Evolutionary conservation across 805 yeast species (phyloP).

Genomic region (Schwanniomyces yamadae): DNA sequence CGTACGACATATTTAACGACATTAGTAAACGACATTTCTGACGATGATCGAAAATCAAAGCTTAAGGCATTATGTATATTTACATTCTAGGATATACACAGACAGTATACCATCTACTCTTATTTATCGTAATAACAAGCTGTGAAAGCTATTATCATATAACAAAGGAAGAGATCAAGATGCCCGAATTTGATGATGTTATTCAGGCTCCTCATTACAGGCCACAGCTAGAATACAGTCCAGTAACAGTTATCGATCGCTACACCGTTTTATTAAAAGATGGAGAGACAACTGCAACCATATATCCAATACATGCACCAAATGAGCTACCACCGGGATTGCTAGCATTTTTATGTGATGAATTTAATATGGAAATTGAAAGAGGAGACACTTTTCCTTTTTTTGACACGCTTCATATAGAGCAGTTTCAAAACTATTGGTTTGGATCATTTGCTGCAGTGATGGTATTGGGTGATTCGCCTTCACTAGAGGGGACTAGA

Average conservation of each 20-base stretch:
- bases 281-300: constrained; percentile 89
- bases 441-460: constrained; percentile 80
- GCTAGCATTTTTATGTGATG: constrained; percentile 80
- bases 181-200: constrained; percentile 53
- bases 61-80: constrained; percentile 5
- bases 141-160: neutral
- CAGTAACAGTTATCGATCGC: constrained; percentile 48
- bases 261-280: constrained; percentile 80
- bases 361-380: constrained; percentile 88
- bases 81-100: constrained; percentile 27
- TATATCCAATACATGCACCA: constrained; percentile 75
- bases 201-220: constrained; percentile 47
- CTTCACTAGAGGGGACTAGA: constrained; percentile 46
- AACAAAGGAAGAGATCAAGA: constrained; percentile 10
- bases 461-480: constrained; percentile 72
- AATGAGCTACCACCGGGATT: constrained; percentile 75
- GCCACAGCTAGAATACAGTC: constrained; percentile 39
- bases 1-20: constrained; percentile 1
- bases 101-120: constrained; percentile 34
- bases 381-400: constrained; percentile 87
- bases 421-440: constrained; percentile 84
- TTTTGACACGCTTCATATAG: constrained; percentile 73
- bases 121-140: constrained; percentile 1
- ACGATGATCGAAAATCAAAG: constrained; percentile 4
- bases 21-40: neutral